Evolutionary conservation across 257 asterid species (phyloP), one percentile per base, ranked within the genome.

Genomic region (Catharanthus roseus): DNA sequence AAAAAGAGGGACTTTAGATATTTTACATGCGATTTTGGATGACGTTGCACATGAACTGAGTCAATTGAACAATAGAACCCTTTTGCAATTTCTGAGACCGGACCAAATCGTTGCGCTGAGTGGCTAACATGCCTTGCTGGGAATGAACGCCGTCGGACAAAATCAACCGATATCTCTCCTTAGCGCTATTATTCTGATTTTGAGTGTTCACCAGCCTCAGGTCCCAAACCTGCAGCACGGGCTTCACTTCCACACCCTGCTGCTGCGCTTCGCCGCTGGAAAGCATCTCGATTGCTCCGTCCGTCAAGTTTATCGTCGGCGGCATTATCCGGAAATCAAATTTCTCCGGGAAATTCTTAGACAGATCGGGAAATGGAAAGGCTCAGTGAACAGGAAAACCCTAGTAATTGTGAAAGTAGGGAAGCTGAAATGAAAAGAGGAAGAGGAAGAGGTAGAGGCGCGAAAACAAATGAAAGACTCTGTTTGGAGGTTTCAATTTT

Each of bases 71-170:
- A 51, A 95, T 71, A 24, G 96, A 87, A 1, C 99, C 97, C 61
- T 82, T 87, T 82, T 77, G 86, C 82, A 91, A 49, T 76, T 54
- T 64, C 42, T 71, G 72, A 12, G 89, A 73, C 8, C 79, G 79
- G 26, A 95, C 91, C 79, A 95, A 74, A 0, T 86, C 86, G 74
- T 91, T 95, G 4, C 69, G 84, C 83, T 91, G 97, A 62, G 92
- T 88, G 34, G 87, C 93, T 77, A 95, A 84, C 99, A 95, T 95
- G 3, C 93, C 96, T 79, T 91, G 95, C 85, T 86, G 92, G 28
- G 74, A 4, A 68, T 75, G 78, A 12, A 28, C 10, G 0, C 97
- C 97, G 61, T 95, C 99, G 10, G 99, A 95, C 2, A 95, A 76
- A 49, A 89, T 29, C 16, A 91, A 16, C 65, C 99, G 84, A 29